These are phyloP conservation scores for Sergeia podlipaevii DNA, from an alignment of 208 protist species.

Conservation along the genomic window DNA sequence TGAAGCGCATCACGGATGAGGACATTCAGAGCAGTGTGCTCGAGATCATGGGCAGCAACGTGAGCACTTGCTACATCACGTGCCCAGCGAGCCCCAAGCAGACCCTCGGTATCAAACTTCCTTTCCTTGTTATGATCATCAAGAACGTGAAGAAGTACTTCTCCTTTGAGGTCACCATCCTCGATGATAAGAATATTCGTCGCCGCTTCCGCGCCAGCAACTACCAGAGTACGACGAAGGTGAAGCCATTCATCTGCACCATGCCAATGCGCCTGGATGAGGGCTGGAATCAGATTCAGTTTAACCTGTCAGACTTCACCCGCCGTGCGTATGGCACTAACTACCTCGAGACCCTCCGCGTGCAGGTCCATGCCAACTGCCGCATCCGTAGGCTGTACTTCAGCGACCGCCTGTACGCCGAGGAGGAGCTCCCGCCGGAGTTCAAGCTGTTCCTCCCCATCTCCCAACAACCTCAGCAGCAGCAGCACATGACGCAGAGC, in stretches of 20 bases:
- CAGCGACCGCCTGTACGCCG: conserved; percentile 98
- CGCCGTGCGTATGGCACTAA: conserved; percentile 99
- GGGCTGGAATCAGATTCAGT: conserved; percentile 99
- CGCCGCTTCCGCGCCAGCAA: conserved; percentile 98
- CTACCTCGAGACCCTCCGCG: conserved; percentile 98
- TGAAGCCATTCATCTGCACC: conserved; percentile 99
- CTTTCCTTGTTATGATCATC: conserved; percentile 99
- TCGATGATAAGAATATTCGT: conserved; percentile 99
- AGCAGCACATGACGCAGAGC: conserved; percentile 2
- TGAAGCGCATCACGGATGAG: conserved; percentile 99
- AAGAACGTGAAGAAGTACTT: conserved; percentile 99
- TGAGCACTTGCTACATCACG: conserved; percentile 98
- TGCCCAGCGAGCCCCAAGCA: conserved; percentile 96
- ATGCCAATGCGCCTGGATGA: conserved; percentile 99
- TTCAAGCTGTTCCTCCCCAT: conserved; percentile 98
- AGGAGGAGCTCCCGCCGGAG: conserved; percentile 99
- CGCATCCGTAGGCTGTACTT: conserved; percentile 99
- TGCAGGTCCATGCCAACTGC: conserved; percentile 99
- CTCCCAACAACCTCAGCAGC: conserved; percentile 53
- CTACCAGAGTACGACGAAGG: conserved; percentile 98
- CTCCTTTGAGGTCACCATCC: conserved; percentile 99
- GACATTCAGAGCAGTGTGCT: conserved; percentile 99
- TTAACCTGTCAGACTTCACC: conserved; percentile 99
- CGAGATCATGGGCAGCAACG: conserved; percentile 98
- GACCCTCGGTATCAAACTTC: conserved; percentile 99